A percentile compares a stretch with the other conserved stretches of the same genome.
Conservation (phyloP, 768 basidiomycete species). For the Boletales sp. region DNA sequence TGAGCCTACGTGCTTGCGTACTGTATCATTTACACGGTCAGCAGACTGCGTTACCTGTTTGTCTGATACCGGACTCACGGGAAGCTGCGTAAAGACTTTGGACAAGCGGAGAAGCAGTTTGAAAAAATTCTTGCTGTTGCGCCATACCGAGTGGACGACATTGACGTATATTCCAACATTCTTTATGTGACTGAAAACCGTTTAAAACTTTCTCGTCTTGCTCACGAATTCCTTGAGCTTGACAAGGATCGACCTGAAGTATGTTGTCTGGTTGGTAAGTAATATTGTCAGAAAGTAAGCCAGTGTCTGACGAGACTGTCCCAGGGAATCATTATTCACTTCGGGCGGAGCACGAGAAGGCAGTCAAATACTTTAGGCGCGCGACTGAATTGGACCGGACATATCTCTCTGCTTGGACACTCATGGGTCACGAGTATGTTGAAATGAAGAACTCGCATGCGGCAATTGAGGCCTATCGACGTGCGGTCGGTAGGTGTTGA, state of each 20-base stretch:
- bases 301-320: neutral
- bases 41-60: conserved; percentile 19
- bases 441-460: conserved; percentile 99
- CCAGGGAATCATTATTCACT: conserved; percentile 97
- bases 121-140: conserved; percentile 76
- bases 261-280: conserved; percentile 89
- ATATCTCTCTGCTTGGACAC: conserved; percentile 95
- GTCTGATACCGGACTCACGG: conserved; percentile 1
- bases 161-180: conserved; percentile 96
- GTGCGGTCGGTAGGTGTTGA: conserved; percentile 79
- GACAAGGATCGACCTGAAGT: conserved; percentile 96
- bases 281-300: neutral
- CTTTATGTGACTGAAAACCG: conserved; percentile 91
- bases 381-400: conserved; percentile 94
- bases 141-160: conserved; percentile 88
- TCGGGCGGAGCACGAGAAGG: conserved; percentile 91
- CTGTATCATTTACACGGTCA: conserved; percentile 88
- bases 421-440: conserved; percentile 99
- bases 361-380: conserved; percentile 90
- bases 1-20: conserved; percentile 81
- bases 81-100: conserved; percentile 61
- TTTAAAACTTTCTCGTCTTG: conserved; percentile 84
- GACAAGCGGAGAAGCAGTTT: conserved; percentile 81
- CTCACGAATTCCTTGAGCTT: conserved; percentile 83
- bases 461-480: conserved; percentile 94